A percentile compares a stretch with the other conserved stretches of the same genome.
These are phyloP conservation scores for Cytospora mali DNA, from an alignment of 2,329 filamentous ascomycete genomes.

Conservation along the genomic window DNA sequence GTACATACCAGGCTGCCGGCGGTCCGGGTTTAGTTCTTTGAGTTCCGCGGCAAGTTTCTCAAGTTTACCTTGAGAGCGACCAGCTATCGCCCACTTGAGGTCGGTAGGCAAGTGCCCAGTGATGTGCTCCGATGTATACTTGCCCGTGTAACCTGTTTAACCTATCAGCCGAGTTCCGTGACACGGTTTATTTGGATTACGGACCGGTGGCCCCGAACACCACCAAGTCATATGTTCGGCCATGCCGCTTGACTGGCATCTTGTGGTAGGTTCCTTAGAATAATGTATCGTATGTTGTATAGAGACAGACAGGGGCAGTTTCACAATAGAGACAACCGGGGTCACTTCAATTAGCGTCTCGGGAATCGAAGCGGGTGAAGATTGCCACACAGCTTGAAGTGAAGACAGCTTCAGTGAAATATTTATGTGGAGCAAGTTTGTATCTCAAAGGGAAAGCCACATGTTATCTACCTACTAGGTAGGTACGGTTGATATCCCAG, in stretches of 20 bases:
- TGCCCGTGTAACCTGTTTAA: conserved; percentile 77
- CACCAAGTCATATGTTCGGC: conserved; percentile 59
- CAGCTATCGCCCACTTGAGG: conserved; percentile 85
- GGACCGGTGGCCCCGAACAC: conserved; percentile 60
- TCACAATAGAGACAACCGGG: neutral
- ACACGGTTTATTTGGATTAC: neutral
- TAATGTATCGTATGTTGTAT: neutral
- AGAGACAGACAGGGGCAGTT: neutral
- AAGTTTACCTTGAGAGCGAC: conserved; percentile 78
- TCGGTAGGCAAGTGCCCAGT: conserved; percentile 70
- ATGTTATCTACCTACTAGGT: no score
- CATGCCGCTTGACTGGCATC: conserved; percentile 54
- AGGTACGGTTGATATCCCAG: neutral
- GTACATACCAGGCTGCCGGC: conserved; percentile 66
- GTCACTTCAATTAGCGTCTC: neutral
- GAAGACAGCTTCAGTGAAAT: neutral
- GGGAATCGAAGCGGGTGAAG: neutral
- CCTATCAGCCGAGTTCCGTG: conserved; percentile 18
- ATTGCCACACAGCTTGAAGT: neutral
- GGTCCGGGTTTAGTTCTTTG: conserved; percentile 67
- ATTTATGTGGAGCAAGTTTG: neutral
- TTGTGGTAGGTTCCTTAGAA: conserved; percentile 4
- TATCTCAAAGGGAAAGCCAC: neutral
- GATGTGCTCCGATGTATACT: conserved; percentile 75
- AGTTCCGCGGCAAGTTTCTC: conserved; percentile 68